A percentile compares a stretch with the other conserved stretches of the same genome.
Evolutionary conservation across 257 asterid species (phyloP).

Genomic region (Anisodus tanguticus): DNA sequence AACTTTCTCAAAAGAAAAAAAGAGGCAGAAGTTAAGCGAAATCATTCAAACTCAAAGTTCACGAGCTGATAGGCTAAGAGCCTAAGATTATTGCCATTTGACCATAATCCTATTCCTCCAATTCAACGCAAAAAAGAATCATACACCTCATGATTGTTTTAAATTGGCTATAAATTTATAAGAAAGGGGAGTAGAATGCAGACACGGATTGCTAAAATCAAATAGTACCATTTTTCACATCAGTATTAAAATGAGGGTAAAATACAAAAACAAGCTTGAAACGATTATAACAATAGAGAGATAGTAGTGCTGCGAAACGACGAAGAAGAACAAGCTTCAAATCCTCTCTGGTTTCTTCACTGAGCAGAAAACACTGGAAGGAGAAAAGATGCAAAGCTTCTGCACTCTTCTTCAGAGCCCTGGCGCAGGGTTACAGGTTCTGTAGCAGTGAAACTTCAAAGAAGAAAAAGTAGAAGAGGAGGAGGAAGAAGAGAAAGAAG

Average conservation of each 20-base stretch:
- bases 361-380: not conserved
- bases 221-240: not conserved
- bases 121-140: not conserved
- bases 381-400: not conserved
- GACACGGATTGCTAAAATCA: not conserved
- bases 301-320: not conserved
- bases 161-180: not conserved
- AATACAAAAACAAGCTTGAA: not conserved
- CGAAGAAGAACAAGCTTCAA: not conserved
- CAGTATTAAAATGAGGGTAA: not conserved
- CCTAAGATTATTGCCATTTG: not conserved
- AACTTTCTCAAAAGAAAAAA: not conserved
- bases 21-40: not conserved
- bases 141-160: not conserved
- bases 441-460: not conserved
- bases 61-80: not conserved
- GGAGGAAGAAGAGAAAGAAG: not conserved
- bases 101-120: not conserved
- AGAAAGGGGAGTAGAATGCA: not conserved
- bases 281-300: not conserved
- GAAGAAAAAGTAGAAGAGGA: not conserved
- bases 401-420: conserved; percentile 2
- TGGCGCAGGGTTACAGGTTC: not conserved
- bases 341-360: not conserved
- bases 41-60: not conserved